Base-by-base conservation (phyloP, 768 basidiomycete species). In the Macrolepiota albuminosa region DNA sequence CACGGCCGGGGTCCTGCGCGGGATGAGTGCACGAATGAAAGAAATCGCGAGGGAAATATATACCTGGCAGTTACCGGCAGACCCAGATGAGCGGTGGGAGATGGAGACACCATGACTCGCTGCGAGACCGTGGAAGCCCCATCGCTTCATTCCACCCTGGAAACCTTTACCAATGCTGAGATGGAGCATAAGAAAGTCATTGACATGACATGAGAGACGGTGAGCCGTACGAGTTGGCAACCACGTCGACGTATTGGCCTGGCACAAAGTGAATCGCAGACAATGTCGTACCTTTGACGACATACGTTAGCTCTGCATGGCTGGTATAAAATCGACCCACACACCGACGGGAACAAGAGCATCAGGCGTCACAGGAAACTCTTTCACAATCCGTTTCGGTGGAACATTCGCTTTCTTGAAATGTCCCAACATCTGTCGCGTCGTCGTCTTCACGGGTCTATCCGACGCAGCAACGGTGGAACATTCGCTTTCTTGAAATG, bases 101-200 rank as follows among this genome's bases (percentile, higher is more conserved):
- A 95, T 70, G 61, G 97, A 98, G 50, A 93, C 91, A 87, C 97
- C 97, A 71, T 99, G 97, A 74, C 93, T 92, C 2, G 94, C 95
- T 49, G 87, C 84, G 34, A 95, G 75, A 73, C 97, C 97, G 67
- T 87, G 84, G 76, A 96, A 98, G 37, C 89, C 88, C 87, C 93
- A 95, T 50, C 93, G 81, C 72, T 98, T 99, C 97, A 99, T 99
- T 33, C 83, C 86, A 67, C 97, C 97, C 63, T 93, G 91, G 73
- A 95, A 98, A 8, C 97, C 97, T 75, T 98, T 98, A 26, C 97
- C 97, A 59, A 96, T 91, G 4, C 95, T 99, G 49, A 24, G 5
- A 37, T 33, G 24, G 26, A 36, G 39, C 18, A 31, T 33, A 2
- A 50, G 18, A 29, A 5, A 4, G 0, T n/a, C 6, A 4, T 3